These are phyloP conservation scores for Calcarisporium arbuscula DNA, from an alignment of 2,329 filamentous ascomycete genomes.

Conservation along the genomic window DNA sequence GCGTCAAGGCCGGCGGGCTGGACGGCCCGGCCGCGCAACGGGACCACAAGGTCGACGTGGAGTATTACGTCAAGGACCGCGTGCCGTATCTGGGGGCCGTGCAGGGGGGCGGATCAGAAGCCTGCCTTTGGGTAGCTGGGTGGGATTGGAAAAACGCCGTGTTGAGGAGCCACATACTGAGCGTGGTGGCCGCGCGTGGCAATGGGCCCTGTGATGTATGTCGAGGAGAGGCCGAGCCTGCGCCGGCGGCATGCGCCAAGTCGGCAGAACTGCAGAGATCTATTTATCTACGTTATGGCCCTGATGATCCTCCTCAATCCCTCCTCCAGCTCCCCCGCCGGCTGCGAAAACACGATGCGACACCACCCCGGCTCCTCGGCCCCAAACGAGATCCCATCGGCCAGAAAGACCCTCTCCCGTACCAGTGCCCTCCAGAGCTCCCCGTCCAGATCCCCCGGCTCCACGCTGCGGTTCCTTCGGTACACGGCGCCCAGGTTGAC, in stretches of 20 bases:
- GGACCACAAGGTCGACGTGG: constrained; percentile 36
- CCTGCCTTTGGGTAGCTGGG: too few species aligned
- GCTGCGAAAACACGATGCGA: constrained; percentile 31
- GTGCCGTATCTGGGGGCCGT: constrained; percentile 34
- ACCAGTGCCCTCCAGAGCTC: constrained; percentile 22
- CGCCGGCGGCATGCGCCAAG: too few species aligned
- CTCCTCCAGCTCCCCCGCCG: constrained; percentile 21
- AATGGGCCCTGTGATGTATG: too few species aligned
- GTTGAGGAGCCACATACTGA: too few species aligned
- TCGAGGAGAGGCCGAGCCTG: too few species aligned
- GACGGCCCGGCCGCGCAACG: constrained; percentile 41
- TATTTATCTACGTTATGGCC: too few species aligned
- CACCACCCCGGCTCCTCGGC: constrained; percentile 32
- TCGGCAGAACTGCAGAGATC: too few species aligned
- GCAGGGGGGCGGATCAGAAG: constrained; percentile 23
- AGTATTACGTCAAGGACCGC: constrained; percentile 47
- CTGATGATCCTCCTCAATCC: constrained; percentile 14
- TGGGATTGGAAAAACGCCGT: too few species aligned
- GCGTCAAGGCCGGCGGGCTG: constrained; percentile 45
- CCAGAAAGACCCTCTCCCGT: constrained; percentile 26
- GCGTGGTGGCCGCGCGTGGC: too few species aligned
- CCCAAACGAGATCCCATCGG: constrained; percentile 29
- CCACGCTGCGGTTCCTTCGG: constrained; percentile 9
- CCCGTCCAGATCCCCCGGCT: constrained; percentile 16
- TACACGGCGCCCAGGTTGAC: constrained; percentile 35